A percentile compares a stretch with the other conserved stretches of the same genome.
These are phyloP conservation scores for Boletus reticulatus DNA, from an alignment of 768 basidiomycete genomes.

Conservation along the genomic window DNA sequence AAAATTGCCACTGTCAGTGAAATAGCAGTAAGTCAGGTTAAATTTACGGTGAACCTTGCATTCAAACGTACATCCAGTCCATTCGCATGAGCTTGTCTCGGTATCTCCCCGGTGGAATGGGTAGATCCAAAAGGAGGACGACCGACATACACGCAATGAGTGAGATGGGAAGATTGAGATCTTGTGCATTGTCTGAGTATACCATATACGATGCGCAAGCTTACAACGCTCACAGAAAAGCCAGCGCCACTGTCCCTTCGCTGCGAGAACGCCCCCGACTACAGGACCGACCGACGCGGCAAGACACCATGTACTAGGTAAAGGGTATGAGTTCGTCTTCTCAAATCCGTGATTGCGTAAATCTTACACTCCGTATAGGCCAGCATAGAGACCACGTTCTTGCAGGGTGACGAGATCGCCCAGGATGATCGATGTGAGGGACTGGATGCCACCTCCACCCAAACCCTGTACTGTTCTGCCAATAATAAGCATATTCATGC, in stretches of 20 bases:
- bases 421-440: conserved; percentile 40
- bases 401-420: conserved; percentile 45
- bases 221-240: conserved; percentile 33
- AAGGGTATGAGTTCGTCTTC: not conserved
- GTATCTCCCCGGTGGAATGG: conserved; percentile 32
- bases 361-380: conserved; percentile 36
- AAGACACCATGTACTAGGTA: conserved; percentile 33
- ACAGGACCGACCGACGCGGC: conserved; percentile 35
- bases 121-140: conserved; percentile 33
- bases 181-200: conserved; percentile 13
- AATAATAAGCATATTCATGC: conserved; percentile 41
- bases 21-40: not conserved
- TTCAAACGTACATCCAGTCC: conserved; percentile 42
- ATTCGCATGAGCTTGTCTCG: conserved; percentile 36
- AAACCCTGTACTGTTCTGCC: conserved; percentile 42
- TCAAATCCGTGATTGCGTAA: not conserved
- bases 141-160: conserved; percentile 29
- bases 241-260: conserved; percentile 38
- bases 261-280: conserved; percentile 35
- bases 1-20: conserved; percentile 37
- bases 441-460: conserved; percentile 39
- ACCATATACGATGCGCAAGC: not conserved
- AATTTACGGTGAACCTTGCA: not conserved
- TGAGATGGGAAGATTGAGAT: conserved; percentile 41
- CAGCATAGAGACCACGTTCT: conserved; percentile 42